Percentiles rank a stretch among this genome's conserved stretches.
These are phyloP conservation scores for Halocafeteria seosinensis DNA, from an alignment of 108 stramenopile species.

Conservation along the genomic window DNA sequence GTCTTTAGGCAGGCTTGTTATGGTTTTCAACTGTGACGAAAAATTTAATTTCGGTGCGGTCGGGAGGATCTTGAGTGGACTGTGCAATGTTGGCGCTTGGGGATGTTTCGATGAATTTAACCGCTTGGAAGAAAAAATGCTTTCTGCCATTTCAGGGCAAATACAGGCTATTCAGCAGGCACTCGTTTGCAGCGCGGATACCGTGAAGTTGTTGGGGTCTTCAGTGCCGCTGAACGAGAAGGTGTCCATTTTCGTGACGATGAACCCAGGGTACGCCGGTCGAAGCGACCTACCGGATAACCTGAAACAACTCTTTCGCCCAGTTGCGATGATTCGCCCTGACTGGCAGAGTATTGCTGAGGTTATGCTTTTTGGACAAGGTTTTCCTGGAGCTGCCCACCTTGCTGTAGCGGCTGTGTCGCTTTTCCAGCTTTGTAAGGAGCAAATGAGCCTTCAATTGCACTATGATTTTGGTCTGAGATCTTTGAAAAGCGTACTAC, in stretches of 20 bases:
- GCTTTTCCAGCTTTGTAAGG: constrained; percentile 70
- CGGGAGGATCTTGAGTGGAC: constrained; percentile 87
- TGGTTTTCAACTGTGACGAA: constrained; percentile 95
- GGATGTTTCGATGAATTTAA: constrained; percentile 95
- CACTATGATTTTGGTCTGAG: constrained; percentile 98
- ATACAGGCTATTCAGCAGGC: constrained; percentile 84
- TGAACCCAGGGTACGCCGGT: constrained; percentile 99
- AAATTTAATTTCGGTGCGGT: constrained; percentile 89
- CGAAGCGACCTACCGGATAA: constrained; percentile 94
- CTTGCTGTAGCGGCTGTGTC: constrained; percentile 72
- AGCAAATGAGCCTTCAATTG: constrained; percentile 67
- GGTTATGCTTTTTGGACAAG: constrained; percentile 95
- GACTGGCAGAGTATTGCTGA: constrained; percentile 87
- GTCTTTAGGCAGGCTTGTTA: constrained; percentile 78
- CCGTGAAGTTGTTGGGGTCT: constrained; percentile 5
- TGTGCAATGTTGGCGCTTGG: constrained; percentile 89
- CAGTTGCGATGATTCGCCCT: constrained; percentile 91
- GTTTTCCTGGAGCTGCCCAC: constrained; percentile 77
- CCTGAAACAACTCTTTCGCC: constrained; percentile 84
- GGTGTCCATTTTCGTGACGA: constrained; percentile 92
- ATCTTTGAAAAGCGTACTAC: constrained; percentile 52
- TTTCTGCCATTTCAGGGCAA: constrained; percentile 89
- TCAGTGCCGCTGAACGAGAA: constrained; percentile 57
- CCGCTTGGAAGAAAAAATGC: constrained; percentile 81
- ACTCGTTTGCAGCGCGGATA: constrained; percentile 40